A percentile compares a stretch with the other conserved stretches of the same genome.
phyloP scores from a whole-genome alignment of 169 alveolate genomes.

The Cryptosporidium muris region DNA sequence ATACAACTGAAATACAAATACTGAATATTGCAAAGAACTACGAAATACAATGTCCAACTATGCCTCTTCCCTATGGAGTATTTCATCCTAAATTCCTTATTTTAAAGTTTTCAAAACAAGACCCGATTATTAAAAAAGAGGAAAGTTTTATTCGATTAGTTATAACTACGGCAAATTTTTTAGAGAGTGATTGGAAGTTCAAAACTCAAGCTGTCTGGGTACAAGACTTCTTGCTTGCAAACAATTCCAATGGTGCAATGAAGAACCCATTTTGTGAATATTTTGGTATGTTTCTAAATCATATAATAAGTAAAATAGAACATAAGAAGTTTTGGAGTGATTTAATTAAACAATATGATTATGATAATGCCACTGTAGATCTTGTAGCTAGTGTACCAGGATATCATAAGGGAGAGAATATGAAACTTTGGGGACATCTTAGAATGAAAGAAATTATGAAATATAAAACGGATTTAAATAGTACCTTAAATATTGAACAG shows the following conservation, averaged over 20 bases:
- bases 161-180: slow-evolving; percentile 59
- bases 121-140: no score
- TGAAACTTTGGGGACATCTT: slow-evolving; percentile 40
- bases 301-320: neutral
- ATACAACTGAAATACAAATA: neutral
- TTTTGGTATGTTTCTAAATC: slow-evolving; percentile 8
- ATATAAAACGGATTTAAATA: neutral
- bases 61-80: slow-evolving; percentile 47
- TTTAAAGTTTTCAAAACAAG: neutral
- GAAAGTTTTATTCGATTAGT: slow-evolving; percentile 47
- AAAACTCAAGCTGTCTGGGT: slow-evolving; percentile 62
- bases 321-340: slow-evolving; percentile 9
- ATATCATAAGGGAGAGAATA: slow-evolving; percentile 2
- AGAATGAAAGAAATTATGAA: slow-evolving; percentile 27
- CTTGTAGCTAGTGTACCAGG: slow-evolving; percentile 63
- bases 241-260: neutral
- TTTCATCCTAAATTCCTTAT: slow-evolving; percentile 57
- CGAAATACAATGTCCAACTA: slow-evolving; percentile 2
- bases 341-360: slow-evolving; percentile 10
- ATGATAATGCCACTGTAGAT: slow-evolving; percentile 30
- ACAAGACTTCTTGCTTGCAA: slow-evolving; percentile 13
- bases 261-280: slow-evolving; percentile 19
- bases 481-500: neutral
- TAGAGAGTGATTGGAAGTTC: slow-evolving; percentile 23
- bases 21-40: neutral